A percentile compares a stretch with the other conserved stretches of the same genome.
phyloP scores from a whole-genome alignment of 306 rosid genomes.

The Trichosanthes cucumerina region DNA sequence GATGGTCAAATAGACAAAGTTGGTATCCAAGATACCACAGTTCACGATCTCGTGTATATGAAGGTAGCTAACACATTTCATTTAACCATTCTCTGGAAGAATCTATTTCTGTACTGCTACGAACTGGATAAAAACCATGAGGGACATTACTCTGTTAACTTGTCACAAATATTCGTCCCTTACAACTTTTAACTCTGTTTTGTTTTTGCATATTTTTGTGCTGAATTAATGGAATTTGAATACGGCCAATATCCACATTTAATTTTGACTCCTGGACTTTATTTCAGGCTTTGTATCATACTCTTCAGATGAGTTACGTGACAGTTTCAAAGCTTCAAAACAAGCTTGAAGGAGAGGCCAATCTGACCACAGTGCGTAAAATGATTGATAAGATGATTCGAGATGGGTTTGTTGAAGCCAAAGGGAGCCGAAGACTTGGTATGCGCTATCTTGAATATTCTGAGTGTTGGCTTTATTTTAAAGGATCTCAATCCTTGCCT shows the following conservation, averaged over 20 bases:
- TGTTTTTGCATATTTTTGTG: background rate
- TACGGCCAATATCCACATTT: background rate
- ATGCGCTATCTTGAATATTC: constrained; percentile 5
- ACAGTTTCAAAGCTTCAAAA: constrained; percentile 58
- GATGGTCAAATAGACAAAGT: constrained; percentile 33
- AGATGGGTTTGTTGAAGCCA: constrained; percentile 77
- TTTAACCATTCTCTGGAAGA: background rate
- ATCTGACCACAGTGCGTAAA: constrained; percentile 49
- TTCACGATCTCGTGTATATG: constrained; percentile 56
- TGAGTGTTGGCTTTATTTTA: background rate
- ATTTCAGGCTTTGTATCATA: constrained; percentile 69
- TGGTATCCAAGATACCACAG: constrained; percentile 25
- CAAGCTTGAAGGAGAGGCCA: constrained; percentile 67
- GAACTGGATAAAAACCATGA: background rate
- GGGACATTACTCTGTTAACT: background rate
- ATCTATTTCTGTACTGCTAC: constrained; percentile 4
- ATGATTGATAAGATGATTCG: constrained; percentile 55
- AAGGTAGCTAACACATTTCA: constrained; percentile 29
- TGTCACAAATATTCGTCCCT: background rate
- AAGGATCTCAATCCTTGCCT: background rate
- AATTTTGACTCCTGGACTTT: background rate
- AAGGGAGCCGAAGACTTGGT: constrained; percentile 75
- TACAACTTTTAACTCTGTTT: background rate
- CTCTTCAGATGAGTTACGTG: constrained; percentile 69
- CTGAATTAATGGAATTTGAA: background rate